Conservation (phyloP, 2,329 filamentous ascomycete genomes). For the Aspergillus uvarum region DNA sequence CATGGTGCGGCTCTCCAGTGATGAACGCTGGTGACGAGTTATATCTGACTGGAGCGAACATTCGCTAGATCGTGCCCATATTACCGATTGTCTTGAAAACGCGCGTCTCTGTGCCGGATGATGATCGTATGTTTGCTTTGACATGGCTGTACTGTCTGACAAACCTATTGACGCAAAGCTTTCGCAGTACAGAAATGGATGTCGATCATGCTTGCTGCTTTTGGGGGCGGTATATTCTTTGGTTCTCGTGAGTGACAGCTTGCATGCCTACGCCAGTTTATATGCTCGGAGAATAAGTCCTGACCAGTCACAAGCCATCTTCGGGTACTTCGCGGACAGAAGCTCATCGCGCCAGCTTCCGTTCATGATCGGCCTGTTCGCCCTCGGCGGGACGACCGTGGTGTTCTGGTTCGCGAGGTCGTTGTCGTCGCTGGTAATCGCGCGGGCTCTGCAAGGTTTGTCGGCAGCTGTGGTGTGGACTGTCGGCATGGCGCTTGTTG, state of each 20-base stretch:
- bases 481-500: slow-evolving; percentile 57
- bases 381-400: slow-evolving; percentile 54
- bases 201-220: slow-evolving; percentile 68
- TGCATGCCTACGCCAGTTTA: too few relatives aligned
- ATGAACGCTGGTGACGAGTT: not conserved
- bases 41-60: not conserved
- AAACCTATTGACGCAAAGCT: not conserved
- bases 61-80: slow-evolving; percentile 62
- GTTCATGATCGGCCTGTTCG: slow-evolving; percentile 57
- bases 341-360: slow-evolving; percentile 54
- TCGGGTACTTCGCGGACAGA: slow-evolving; percentile 52
- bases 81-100: slow-evolving; percentile 62
- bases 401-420: slow-evolving; percentile 54
- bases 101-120: slow-evolving; percentile 36
- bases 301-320: slow-evolving; percentile 21
- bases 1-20: slow-evolving; percentile 25
- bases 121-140: slow-evolving; percentile 39
- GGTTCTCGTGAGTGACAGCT: slow-evolving; percentile 28
- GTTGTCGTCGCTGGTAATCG: slow-evolving; percentile 50
- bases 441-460: slow-evolving; percentile 57
- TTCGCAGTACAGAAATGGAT: slow-evolving; percentile 65
- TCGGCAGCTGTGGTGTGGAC: slow-evolving; percentile 62
- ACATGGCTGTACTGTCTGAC: not conserved
- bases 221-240: slow-evolving; percentile 64
- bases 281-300: not conserved